Conservation (phyloP, 495 filamentous ascomycete genomes). For the Tuber melanosporum region DNA sequence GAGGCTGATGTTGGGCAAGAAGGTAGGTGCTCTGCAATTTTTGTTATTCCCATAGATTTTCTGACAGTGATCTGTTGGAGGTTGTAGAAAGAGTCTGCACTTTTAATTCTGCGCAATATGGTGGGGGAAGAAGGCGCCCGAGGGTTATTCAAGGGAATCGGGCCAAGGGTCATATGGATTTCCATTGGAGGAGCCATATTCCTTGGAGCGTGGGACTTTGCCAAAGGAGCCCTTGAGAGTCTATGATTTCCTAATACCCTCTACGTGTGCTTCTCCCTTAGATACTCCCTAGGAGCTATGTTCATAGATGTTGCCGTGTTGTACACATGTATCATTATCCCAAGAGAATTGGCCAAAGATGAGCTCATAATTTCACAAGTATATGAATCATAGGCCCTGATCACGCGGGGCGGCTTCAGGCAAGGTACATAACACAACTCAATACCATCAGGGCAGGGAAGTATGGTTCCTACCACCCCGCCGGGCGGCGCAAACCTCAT, state of each 20-base stretch:
- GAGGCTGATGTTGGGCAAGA: slow-evolving; percentile 76
- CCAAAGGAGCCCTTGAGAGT: slow-evolving; percentile 60
- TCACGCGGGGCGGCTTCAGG: neutral
- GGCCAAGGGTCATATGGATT: slow-evolving; percentile 88
- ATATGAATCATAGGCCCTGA: neutral
- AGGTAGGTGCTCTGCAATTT: slow-evolving; percentile 33
- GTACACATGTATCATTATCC: neutral
- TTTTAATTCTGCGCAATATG: slow-evolving; percentile 57
- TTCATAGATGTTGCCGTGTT: neutral
- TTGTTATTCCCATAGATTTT: neutral
- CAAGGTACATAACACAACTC: neutral
- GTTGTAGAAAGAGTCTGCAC: slow-evolving; percentile 36
- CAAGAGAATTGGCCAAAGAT: neutral
- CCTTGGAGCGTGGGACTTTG: slow-evolving; percentile 91
- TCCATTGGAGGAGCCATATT: slow-evolving; percentile 89
- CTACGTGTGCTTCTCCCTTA: neutral
- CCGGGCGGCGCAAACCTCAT: neutral
- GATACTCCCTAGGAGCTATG: neutral
- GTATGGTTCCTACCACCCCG: neutral
- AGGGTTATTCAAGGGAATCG: slow-evolving; percentile 82
- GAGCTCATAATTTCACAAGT: neutral
- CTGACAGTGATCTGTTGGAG: neutral
- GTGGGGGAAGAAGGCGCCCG: slow-evolving; percentile 62
- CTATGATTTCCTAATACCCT: slow-evolving; percentile 13
- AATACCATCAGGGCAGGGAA: neutral